Conservation (phyloP, 306 rosid genomes). For the Coriaria nepalensis region DNA sequence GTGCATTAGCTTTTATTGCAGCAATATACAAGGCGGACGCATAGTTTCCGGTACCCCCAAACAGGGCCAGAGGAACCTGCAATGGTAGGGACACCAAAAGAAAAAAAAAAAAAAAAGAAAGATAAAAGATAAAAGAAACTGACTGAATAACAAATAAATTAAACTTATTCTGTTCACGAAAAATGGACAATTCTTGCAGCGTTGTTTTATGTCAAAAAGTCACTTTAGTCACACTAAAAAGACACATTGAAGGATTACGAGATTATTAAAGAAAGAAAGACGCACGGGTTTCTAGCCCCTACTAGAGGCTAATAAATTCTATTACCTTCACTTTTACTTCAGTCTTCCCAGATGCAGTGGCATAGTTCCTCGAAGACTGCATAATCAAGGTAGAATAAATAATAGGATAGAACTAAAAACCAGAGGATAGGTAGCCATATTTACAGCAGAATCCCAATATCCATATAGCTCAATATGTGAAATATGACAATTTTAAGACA, state of each 20-base stretch:
- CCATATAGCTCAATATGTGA: neutral
- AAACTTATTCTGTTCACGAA: too few species aligned
- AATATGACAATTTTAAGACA: too few species aligned
- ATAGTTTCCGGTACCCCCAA: constrained; percentile 89
- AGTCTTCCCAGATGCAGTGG: constrained; percentile 39
- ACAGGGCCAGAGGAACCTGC: constrained; percentile 77
- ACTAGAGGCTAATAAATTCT: constrained; percentile 3
- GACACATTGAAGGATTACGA: neutral
- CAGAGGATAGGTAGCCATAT: neutral
- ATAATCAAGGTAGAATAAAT: constrained; percentile 15
- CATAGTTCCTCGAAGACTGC: constrained; percentile 54
- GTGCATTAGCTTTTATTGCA: constrained; percentile 46
- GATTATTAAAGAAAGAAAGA: neutral
- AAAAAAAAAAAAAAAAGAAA: neutral
- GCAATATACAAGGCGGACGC: constrained; percentile 81
- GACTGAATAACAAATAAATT: too few species aligned
- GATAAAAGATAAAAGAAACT: neutral
- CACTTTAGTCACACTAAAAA: too few species aligned
- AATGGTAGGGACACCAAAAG: neutral
- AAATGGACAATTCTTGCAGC: too few species aligned
- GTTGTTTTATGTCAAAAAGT: too few species aligned
- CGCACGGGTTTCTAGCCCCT: too few species aligned
- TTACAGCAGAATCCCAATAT: neutral
- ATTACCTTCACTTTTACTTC: constrained; percentile 56
- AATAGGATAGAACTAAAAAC: constrained; percentile 12